Evolutionary conservation across 1,284 basidiomycete species (phyloP).

Genomic region (Wolfiporia cocos): DNA sequence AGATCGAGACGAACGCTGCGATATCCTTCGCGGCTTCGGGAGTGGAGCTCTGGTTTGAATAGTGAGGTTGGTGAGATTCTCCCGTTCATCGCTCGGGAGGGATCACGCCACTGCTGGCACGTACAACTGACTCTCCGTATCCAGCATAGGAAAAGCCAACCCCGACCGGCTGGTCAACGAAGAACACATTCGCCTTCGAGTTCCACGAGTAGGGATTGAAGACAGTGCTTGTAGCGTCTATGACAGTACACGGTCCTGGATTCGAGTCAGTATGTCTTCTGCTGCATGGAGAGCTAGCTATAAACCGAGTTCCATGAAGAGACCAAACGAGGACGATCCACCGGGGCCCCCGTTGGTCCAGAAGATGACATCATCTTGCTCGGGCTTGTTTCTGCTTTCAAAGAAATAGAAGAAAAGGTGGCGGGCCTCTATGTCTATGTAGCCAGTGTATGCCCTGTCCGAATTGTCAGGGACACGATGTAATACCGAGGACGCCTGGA

Average conservation of each 20-base stretch:
- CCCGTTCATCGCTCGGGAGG: too few species aligned
- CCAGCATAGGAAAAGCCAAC: slow-evolving; percentile 72
- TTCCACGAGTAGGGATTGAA: slow-evolving; percentile 66
- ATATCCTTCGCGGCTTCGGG: slow-evolving; percentile 61
- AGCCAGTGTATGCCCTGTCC: slow-evolving; percentile 36
- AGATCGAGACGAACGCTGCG: slow-evolving; percentile 63
- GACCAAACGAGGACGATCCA: slow-evolving; percentile 37
- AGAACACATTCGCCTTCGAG: slow-evolving; percentile 63
- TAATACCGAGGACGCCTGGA: neutral
- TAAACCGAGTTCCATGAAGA: slow-evolving; percentile 45
- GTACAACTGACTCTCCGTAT: slow-evolving; percentile 55
- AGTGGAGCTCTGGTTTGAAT: slow-evolving; percentile 2
- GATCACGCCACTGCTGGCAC: slow-evolving; percentile 14
- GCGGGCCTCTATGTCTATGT: slow-evolving; percentile 64
- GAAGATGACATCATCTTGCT: slow-evolving; percentile 58
- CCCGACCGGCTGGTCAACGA: slow-evolving; percentile 62
- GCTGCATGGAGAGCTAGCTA: neutral
- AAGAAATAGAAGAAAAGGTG: slow-evolving; percentile 80
- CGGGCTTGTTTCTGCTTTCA: slow-evolving; percentile 66
- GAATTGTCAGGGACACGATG: neutral
- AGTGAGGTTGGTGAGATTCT: too few species aligned
- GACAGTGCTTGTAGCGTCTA: slow-evolving; percentile 35
- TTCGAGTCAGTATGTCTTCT: neutral
- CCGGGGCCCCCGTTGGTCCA: slow-evolving; percentile 60
- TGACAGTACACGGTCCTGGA: slow-evolving; percentile 44